These are phyloP conservation scores for Alloascoidea hylecoeti DNA, from an alignment of 805 yeast genomes.

Conservation along the genomic window DNA sequence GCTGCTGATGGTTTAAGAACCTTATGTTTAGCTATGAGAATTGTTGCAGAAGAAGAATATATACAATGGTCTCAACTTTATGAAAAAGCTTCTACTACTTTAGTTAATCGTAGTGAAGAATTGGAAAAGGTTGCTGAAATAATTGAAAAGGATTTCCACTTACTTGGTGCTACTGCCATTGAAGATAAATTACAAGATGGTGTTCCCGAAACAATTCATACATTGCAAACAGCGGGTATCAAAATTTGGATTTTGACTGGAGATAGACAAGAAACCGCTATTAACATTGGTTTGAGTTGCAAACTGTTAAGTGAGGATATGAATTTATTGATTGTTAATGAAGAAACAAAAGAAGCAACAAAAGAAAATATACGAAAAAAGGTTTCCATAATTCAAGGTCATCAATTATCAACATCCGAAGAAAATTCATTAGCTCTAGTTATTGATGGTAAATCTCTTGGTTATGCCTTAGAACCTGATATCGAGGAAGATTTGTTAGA, in stretches of 20 bases:
- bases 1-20: conserved; percentile 95
- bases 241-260: conserved; percentile 98
- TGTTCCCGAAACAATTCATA: conserved; percentile 94
- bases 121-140: conserved; percentile 82
- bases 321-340: conserved; percentile 85
- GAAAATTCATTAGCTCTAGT: conserved; percentile 72
- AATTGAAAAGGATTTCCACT: conserved; percentile 65
- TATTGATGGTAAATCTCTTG: conserved; percentile 88
- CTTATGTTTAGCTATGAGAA: conserved; percentile 79
- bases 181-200: conserved; percentile 97
- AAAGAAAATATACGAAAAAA: conserved; percentile 59
- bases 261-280: conserved; percentile 97
- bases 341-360: conserved; percentile 70
- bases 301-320: conserved; percentile 87
- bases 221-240: conserved; percentile 92
- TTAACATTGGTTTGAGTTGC: conserved; percentile 97
- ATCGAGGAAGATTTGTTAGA: conserved; percentile 67
- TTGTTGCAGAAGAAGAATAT: conserved; percentile 70
- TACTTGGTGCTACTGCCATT: conserved; percentile 95
- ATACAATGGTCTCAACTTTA: conserved; percentile 50
- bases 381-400: conserved; percentile 54
- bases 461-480: conserved; percentile 71
- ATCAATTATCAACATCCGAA: conserved; percentile 53
- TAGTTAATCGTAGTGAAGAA: conserved; percentile 59
- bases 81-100: conserved; percentile 69